A percentile compares a stretch with the other conserved stretches of the same genome.
These are phyloP conservation scores for Arthrobotrys musiformis DNA, from an alignment of 2,329 filamentous ascomycete genomes.

Conservation along the genomic window DNA sequence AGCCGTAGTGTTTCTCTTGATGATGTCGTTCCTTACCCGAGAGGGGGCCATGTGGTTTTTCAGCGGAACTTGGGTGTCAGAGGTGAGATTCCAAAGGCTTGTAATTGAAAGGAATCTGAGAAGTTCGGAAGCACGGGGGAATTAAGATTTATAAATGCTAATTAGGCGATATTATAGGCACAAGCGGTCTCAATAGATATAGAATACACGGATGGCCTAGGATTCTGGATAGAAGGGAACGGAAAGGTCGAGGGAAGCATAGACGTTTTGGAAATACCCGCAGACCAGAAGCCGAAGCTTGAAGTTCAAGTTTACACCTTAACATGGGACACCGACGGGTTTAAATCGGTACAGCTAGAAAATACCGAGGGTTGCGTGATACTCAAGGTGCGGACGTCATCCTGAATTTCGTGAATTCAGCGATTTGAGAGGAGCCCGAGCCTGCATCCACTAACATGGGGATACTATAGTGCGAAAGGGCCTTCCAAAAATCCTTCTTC, in stretches of 20 bases:
- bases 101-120: too few relatives aligned
- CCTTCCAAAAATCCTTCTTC: slow-evolving; percentile 30
- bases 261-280: slow-evolving; percentile 25
- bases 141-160: neutral
- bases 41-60: slow-evolving; percentile 36
- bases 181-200: slow-evolving; percentile 16
- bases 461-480: slow-evolving; percentile 19
- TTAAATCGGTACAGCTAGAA: slow-evolving; percentile 30
- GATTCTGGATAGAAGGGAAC: slow-evolving; percentile 44
- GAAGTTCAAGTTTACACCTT: slow-evolving; percentile 38
- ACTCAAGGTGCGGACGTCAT: slow-evolving; percentile 16
- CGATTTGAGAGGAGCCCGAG: neutral
- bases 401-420: neutral
- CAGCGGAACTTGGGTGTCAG: slow-evolving; percentile 24
- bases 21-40: slow-evolving; percentile 45
- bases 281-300: neutral
- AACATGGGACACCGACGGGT: slow-evolving; percentile 39
- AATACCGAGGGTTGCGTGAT: slow-evolving; percentile 14
- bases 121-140: too few relatives aligned
- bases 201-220: slow-evolving; percentile 19
- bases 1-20: slow-evolving; percentile 34
- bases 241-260: slow-evolving; percentile 33
- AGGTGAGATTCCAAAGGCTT: slow-evolving; percentile 26
- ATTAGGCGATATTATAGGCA: neutral
- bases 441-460: neutral